Evolutionary conservation across 2,329 filamentous ascomycete species (phyloP), one percentile per base, ranked within the genome.

Genomic region (Phaeosphaeriaceae sp.): DNA sequence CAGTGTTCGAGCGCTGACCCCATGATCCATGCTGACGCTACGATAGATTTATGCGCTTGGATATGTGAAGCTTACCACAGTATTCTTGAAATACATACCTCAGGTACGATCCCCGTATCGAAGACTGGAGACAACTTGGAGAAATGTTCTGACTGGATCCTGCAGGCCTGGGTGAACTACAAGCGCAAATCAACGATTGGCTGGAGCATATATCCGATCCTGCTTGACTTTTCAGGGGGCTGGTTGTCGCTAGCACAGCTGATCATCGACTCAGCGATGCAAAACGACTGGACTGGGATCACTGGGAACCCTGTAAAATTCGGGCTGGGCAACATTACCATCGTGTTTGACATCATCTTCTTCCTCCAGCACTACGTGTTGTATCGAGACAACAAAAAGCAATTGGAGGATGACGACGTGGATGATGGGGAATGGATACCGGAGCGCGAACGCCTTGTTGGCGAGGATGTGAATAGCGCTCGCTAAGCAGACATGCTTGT

Each of bases 221-320:
- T 97, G 48, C 84, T 97, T 10, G 95, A 98, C 74, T 85, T 97
- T 58, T 81, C 83, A 1, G 95, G 95, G 40, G 93, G 94, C 36
- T 73, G 95, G 19, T 81, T 98, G 50, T 96, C 92, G 58, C 84
- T 97, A 52, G 80, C 86, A 2, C 95, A 99, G 78, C 85, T 96
- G 61, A 80, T 89, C 21, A 88, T 98, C 60, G 95, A 98, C 80
- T 93, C 92, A 58, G 92, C 89, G 57, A 80, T 96, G 40, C 89
- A 95, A 76, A 85, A 85, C 54, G 92, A 97, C 80, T 97, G 94
- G 93, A 91, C 89, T 48, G 95, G 94, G 21, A 84, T 98, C 57
- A 93, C 89, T 0, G 94, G 93, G 1, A 98, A 98, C 76, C 92
- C 93, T 0, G 89, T 95, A 67, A 99, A 98, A 80, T 88, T 98